Evolutionary conservation across 75 land plant genomes (phyloP).

Genomic region (Selaginella tamariscina): DNA sequence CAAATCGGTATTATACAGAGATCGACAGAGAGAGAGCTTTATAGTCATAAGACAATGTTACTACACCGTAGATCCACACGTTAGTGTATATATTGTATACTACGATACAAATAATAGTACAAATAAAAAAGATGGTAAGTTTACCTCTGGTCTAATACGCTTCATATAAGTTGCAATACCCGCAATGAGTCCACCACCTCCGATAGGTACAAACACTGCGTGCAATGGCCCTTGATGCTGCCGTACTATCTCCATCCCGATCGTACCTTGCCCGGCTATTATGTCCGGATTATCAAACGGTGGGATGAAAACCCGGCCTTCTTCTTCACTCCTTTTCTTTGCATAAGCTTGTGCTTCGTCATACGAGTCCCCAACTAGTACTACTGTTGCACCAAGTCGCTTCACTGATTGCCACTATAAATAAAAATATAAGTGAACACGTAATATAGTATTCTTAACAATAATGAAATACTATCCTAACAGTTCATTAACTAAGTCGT

Average conservation of each 20-base stretch:
- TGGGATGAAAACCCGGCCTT: conserved; percentile 49
- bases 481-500: too few relatives aligned
- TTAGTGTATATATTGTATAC: too few relatives aligned
- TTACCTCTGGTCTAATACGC: conserved; percentile 48
- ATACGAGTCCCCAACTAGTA: conserved; percentile 62
- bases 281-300: conserved; percentile 83
- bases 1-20: neutral
- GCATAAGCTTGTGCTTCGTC: conserved; percentile 80
- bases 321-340: conserved; percentile 30
- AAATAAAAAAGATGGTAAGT: neutral
- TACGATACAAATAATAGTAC: neutral
- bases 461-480: too few relatives aligned
- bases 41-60: too few relatives aligned
- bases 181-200: conserved; percentile 76
- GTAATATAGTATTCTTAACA: too few relatives aligned
- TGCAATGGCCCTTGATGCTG: conserved; percentile 46
- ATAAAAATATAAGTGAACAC: neutral
- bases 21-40: neutral
- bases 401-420: conserved; percentile 60
- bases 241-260: conserved; percentile 69
- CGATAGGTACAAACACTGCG: conserved; percentile 80
- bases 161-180: conserved; percentile 74
- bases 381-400: conserved; percentile 54
- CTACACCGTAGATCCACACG: too few relatives aligned
- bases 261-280: conserved; percentile 60